A percentile compares a stretch with the other conserved stretches of the same genome.
phyloP scores from a whole-genome alignment of 2,329 filamentous ascomycete species.

The Botrytis pseudocinerea region DNA sequence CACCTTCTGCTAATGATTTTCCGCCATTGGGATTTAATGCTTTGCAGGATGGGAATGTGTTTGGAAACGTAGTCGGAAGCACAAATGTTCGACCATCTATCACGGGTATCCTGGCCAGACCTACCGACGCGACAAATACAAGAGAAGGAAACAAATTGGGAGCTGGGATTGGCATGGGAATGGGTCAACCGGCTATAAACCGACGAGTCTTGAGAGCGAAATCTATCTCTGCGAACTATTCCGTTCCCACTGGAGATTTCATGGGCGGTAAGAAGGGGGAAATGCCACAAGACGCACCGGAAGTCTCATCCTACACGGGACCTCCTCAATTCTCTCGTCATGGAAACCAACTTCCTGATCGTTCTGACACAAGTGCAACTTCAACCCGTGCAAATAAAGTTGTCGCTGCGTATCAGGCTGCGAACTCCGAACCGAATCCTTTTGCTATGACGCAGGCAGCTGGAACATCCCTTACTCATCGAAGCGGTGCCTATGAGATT shows the following conservation, averaged over 20 bases:
- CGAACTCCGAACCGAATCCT: background rate
- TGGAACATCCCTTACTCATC: slow-evolving; percentile 6
- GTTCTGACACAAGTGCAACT: background rate
- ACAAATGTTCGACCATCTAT: background rate
- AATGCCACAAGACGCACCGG: background rate
- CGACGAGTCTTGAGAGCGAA: background rate
- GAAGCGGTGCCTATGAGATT: slow-evolving; percentile 6
- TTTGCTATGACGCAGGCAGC: background rate
- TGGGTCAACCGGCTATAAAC: background rate
- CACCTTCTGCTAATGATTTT: background rate
- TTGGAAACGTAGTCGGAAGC: background rate
- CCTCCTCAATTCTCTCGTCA: background rate
- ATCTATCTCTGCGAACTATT: background rate
- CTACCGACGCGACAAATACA: background rate
- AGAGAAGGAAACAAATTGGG: background rate
- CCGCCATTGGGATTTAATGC: background rate
- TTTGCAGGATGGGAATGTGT: background rate
- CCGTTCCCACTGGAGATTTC: background rate
- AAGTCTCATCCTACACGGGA: background rate
- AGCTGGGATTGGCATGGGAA: background rate
- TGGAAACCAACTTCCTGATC: background rate
- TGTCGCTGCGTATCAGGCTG: background rate
- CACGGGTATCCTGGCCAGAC: background rate
- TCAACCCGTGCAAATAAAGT: background rate
- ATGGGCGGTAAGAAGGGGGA: background rate